A percentile compares a stretch with the other conserved stretches of the same genome.
Evolutionary conservation across 2,329 filamentous ascomycete species (phyloP).

Genomic region (Fusarium circinatum): DNA sequence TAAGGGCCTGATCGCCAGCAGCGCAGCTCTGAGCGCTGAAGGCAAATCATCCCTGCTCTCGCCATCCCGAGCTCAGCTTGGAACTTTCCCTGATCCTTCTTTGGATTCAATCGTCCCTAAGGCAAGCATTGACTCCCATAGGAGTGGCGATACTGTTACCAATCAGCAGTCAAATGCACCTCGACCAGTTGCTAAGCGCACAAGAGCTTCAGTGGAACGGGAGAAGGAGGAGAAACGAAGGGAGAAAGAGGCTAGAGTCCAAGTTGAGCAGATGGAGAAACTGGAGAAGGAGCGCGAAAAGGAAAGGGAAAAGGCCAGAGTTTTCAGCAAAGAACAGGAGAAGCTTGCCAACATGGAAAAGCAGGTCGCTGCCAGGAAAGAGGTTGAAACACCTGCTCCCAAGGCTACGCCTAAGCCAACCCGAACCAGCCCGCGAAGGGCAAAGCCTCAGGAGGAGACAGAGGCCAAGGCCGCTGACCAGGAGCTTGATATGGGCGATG

Average conservation of each 20-base stretch:
- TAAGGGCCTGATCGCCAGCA: slow-evolving; percentile 85
- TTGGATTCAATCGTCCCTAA: slow-evolving; percentile 57
- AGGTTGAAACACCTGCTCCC: slow-evolving; percentile 56
- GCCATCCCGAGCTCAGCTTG: slow-evolving; percentile 61
- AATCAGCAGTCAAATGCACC: slow-evolving; percentile 53
- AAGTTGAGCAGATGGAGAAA: slow-evolving; percentile 69
- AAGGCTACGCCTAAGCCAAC: slow-evolving; percentile 58
- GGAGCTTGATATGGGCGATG: slow-evolving; percentile 68
- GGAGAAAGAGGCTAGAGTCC: slow-evolving; percentile 71
- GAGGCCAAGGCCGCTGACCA: slow-evolving; percentile 45
- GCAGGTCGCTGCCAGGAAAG: slow-evolving; percentile 63
- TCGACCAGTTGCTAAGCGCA: slow-evolving; percentile 58
- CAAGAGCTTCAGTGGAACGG: slow-evolving; percentile 68
- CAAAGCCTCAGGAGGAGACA: slow-evolving; percentile 48
- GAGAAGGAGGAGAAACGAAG: slow-evolving; percentile 73
- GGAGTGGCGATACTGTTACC: slow-evolving; percentile 20
- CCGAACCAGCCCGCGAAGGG: slow-evolving; percentile 64
- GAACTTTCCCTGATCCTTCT: slow-evolving; percentile 56
- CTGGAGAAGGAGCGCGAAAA: slow-evolving; percentile 75
- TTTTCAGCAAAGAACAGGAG: slow-evolving; percentile 68
- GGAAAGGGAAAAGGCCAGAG: slow-evolving; percentile 73
- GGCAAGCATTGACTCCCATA: slow-evolving; percentile 35
- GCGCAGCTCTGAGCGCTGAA: slow-evolving; percentile 70
- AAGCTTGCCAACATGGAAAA: slow-evolving; percentile 64
- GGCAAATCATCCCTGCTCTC: slow-evolving; percentile 68